Evolutionary conservation across 176 grass and related monocot species (phyloP), one percentile per base, ranked within the genome.

Genomic region (Ensete glaucum): DNA sequence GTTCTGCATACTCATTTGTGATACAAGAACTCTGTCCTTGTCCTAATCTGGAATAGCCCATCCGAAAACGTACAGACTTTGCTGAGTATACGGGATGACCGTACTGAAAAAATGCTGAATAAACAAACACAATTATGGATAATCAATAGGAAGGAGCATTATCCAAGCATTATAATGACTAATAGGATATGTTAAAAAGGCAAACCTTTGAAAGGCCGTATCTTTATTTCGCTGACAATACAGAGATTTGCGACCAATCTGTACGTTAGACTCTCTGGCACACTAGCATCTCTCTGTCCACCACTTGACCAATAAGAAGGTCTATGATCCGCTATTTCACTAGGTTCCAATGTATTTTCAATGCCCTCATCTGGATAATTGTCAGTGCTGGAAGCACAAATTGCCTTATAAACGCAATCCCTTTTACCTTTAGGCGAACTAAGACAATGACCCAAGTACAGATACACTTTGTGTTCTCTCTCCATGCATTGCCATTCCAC

Each of bases 261-360:
- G 82, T 99, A 94, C 0, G 70, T 91, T 62, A 99, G 62, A 77
- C 78, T 89, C 75, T 94, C 95, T 9, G 86, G 86, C 8, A 64
- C 68, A 67, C 64, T 17, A 8, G 81, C 76, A 50, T 91, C 76
- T 48, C 19, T 76, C 48, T 89, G 59, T 0, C 88, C 95, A 20
- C 82, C 85, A 86, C 90, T 99, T 29, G 96, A 99, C 96, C 96
- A 99, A 82, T 99, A 99, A 22, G 96, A 99, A 0, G 79, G n/a
- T 2, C 74, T 81, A 60, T 16, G 9, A 1, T 86, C 52, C 0
- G 84, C 49, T 62, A 34, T 15, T 1, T 91, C 88, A 2, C 14
- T 67, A 15, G 82, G 82, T 16, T 87, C 69, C 22, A 91, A 84
- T 22, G 95, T 99, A 85, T 99, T 81, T 54, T 80, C 80, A 2